Evolutionary conservation across 257 asterid species (phyloP), one percentile per base, ranked within the genome.

Genomic region (Echites panduratus): DNA sequence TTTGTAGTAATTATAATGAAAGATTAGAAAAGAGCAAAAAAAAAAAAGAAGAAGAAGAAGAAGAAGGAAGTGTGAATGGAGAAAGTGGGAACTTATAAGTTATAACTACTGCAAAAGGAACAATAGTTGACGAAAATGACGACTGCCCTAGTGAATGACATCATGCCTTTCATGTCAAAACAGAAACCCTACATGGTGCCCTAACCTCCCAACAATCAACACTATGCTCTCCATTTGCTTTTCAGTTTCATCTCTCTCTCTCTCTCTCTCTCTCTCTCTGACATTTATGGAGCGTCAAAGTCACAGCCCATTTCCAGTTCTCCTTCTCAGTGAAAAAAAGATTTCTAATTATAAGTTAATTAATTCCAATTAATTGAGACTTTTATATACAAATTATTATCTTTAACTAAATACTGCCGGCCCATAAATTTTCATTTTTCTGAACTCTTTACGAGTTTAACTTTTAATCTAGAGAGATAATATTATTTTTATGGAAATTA

Each of bases 151-250:
- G 72, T 0, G 14, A 56, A 64, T 76, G 74, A 70, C 79, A 52
- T 56, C 71, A 76, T 58, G 47, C 6, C 68, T n/a, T 32, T 76
- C 66, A 61, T 52, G 78, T 80, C 74, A 63, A 24, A 24, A 64
- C 75, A 47, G 74, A 75, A 64, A 75, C 73, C 82, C 85, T 67
- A 75, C 76, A 13, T 17, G 76, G 71, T 62, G 38, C 78, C 85
- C 80, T 68, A 71, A 80, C 81, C 79, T 69, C 84, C 84, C 65
- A 76, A 56, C 81, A 80, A 38, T 45, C 66, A 19, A 35, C 76
- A 49, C 73, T 73, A 61, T 73, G 5, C 63, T 17, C 63, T 12
- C 38, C 43, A 11, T 64, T 32, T 41, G 44, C 63, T 45, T 76
- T 76, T 48, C 11, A 58, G 50, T 35, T n/a, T 16, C 19, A 1